A percentile compares a stretch with the other conserved stretches of the same genome.
These are phyloP conservation scores for Phytopythium mirpurense DNA, from an alignment of 352 stramenopile species.

Conservation along the genomic window DNA sequence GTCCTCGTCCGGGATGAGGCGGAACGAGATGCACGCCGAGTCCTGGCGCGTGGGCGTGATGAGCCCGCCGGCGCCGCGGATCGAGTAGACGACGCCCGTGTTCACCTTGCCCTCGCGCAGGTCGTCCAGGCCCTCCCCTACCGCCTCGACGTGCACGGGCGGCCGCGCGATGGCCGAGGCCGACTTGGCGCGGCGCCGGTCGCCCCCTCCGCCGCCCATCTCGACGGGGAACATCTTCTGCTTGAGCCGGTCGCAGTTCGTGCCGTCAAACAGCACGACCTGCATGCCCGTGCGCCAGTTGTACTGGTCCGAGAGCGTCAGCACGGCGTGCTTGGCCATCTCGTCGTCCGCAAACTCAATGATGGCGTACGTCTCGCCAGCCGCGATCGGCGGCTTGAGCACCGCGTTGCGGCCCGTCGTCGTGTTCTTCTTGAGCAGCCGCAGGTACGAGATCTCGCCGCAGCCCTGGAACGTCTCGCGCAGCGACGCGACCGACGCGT, in stretches of 20 bases:
- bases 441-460: constrained; percentile 81
- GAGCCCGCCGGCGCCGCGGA: constrained; percentile 73
- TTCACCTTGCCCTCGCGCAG: constrained; percentile 86
- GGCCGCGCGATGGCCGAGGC: constrained; percentile 61
- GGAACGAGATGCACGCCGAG: constrained; percentile 83
- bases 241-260: constrained; percentile 86
- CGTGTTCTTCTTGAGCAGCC: constrained; percentile 87
- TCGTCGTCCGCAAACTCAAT: constrained; percentile 87
- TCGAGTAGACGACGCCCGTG: constrained; percentile 84
- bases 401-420: constrained; percentile 83
- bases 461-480: constrained; percentile 83
- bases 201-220: constrained; percentile 35
- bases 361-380: constrained; percentile 85
- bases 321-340: constrained; percentile 85
- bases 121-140: constrained; percentile 78
- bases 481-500: constrained; percentile 78
- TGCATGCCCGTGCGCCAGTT: constrained; percentile 86
- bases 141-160: constrained; percentile 72
- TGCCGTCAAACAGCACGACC: constrained; percentile 87
- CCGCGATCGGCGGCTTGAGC: constrained; percentile 82
- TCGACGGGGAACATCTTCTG: constrained; percentile 89
- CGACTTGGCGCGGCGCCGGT: constrained; percentile 77
- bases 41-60: constrained; percentile 84
- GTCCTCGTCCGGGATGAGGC: constrained; percentile 84
- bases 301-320: constrained; percentile 85